phyloP scores from a whole-genome alignment of 164 flowering plant species.

The Aristolochia fimbriata region DNA sequence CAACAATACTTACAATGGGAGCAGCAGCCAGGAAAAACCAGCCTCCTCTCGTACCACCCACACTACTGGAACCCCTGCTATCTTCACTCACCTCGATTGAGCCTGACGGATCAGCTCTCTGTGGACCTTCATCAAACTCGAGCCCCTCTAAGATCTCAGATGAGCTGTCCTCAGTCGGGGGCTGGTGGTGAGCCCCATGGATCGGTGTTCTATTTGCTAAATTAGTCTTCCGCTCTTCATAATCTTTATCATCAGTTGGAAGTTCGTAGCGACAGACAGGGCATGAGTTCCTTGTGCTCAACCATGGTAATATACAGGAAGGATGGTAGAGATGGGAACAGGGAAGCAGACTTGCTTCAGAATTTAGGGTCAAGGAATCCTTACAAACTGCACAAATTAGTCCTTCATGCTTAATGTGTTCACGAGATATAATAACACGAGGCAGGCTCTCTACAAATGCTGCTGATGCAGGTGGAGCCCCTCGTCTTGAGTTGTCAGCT shows the following conservation, averaged over 20 bases:
- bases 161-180: slow-evolving; percentile 31
- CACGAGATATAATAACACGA: slow-evolving; percentile 30
- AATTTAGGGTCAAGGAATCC: slow-evolving; percentile 42
- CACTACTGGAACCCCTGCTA: slow-evolving; percentile 12
- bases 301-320: slow-evolving; percentile 79
- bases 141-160: slow-evolving; percentile 18
- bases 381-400: slow-evolving; percentile 81
- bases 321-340: slow-evolving; percentile 82
- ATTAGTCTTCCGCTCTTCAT: slow-evolving; percentile 44
- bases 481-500: slow-evolving; percentile 44
- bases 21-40: slow-evolving; percentile 73
- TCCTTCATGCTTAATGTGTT: slow-evolving; percentile 37
- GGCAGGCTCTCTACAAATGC: slow-evolving; percentile 59
- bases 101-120: slow-evolving; percentile 5
- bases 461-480: slow-evolving; percentile 78
- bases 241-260: slow-evolving; percentile 79
- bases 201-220: slow-evolving; percentile 4
- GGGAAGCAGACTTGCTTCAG: slow-evolving; percentile 67
- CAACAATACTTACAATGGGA: slow-evolving; percentile 66
- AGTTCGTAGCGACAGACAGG: slow-evolving; percentile 90
- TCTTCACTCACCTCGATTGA: slow-evolving; percentile 7
- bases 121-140: slow-evolving; percentile 23
- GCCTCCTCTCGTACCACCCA: slow-evolving; percentile 27
- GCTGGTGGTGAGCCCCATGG: slow-evolving; percentile 22
- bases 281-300: slow-evolving; percentile 75